Conservation (phyloP, 2,329 filamentous ascomycete genomes). For the Dactylellina sp. region DNA sequence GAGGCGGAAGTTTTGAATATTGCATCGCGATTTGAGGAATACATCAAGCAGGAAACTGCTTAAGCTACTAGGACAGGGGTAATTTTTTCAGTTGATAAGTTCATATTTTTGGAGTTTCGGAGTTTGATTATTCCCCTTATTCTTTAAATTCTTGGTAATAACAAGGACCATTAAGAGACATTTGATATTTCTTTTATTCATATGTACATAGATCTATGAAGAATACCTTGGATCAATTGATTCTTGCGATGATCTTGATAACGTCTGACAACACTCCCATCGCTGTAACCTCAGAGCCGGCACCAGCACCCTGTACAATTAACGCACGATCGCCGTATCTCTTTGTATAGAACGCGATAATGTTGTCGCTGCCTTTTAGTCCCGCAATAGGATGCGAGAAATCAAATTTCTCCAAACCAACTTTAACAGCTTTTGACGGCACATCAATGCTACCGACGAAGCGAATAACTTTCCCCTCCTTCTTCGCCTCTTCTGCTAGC, state of each 20-base stretch:
- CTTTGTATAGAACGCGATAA: slow-evolving; percentile 98
- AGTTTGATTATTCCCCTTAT: slow-evolving; percentile 8
- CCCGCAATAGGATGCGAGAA: slow-evolving; percentile 78
- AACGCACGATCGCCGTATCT: slow-evolving; percentile 90
- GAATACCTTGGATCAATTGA: slow-evolving; percentile 22
- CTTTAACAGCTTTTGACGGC: slow-evolving; percentile 82
- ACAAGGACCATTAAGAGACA: not conserved
- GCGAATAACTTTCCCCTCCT: slow-evolving; percentile 88
- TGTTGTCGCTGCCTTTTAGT: slow-evolving; percentile 97
- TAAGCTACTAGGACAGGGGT: not conserved
- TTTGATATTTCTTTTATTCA: slow-evolving; percentile 10
- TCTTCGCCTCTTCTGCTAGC: slow-evolving; percentile 84
- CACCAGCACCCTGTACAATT: slow-evolving; percentile 91
- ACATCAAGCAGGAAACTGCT: slow-evolving; percentile 29
- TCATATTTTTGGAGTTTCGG: slow-evolving; percentile 20
- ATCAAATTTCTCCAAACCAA: slow-evolving; percentile 84
- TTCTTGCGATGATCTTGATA: slow-evolving; percentile 74
- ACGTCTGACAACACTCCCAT: slow-evolving; percentile 97
- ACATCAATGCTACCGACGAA: slow-evolving; percentile 96
- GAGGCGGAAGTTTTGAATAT: slow-evolving; percentile 64
- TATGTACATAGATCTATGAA: slow-evolving; percentile 33
- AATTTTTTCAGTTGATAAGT: not conserved
- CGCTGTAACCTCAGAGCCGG: slow-evolving; percentile 93
- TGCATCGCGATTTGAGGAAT: slow-evolving; percentile 61
- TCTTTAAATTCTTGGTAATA: not conserved